Evolutionary conservation across 2,329 filamentous ascomycete genomes (phyloP).

Genomic region (Geosmithia flava): DNA sequence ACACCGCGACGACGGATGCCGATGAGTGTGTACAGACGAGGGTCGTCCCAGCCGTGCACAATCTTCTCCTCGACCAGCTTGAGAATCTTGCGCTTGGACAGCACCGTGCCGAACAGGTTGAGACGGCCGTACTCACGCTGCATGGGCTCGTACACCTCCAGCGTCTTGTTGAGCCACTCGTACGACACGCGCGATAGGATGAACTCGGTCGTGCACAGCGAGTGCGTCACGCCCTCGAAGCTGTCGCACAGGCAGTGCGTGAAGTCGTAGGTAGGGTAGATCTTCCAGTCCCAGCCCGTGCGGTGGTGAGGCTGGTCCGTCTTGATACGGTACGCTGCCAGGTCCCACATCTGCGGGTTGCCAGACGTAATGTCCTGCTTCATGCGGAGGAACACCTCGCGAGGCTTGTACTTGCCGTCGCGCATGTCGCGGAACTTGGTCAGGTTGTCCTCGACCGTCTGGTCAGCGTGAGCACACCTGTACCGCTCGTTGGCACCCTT

Average conservation of each 20-base stretch:
- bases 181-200: constrained; percentile 76
- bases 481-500: constrained; percentile 54
- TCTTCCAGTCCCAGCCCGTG: constrained; percentile 75
- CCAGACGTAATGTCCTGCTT: constrained; percentile 75
- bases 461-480: constrained; percentile 68
- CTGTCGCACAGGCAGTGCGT: constrained; percentile 86
- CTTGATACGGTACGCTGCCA: constrained; percentile 79
- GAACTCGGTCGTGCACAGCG: constrained; percentile 88
- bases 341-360: constrained; percentile 95
- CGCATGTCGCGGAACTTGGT: constrained; percentile 80
- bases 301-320: constrained; percentile 58
- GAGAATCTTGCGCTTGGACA: constrained; percentile 76
- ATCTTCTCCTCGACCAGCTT: constrained; percentile 66
- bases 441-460: constrained; percentile 64
- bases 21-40: constrained; percentile 77
- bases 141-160: constrained; percentile 84
- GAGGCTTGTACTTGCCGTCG: constrained; percentile 79
- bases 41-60: constrained; percentile 85
- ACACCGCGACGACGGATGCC: constrained; percentile 74
- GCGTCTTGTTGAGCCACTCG: constrained; percentile 73
- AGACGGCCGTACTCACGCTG: constrained; percentile 64
- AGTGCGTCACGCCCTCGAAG: constrained; percentile 85
- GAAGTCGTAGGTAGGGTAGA: constrained; percentile 93
- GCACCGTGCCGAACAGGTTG: constrained; percentile 72
- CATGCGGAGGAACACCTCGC: constrained; percentile 80